Evolutionary conservation across 257 asterid genomes (phyloP), one percentile per base, ranked within the genome.

Genomic region (Phtheirospermum japonicum): DNA sequence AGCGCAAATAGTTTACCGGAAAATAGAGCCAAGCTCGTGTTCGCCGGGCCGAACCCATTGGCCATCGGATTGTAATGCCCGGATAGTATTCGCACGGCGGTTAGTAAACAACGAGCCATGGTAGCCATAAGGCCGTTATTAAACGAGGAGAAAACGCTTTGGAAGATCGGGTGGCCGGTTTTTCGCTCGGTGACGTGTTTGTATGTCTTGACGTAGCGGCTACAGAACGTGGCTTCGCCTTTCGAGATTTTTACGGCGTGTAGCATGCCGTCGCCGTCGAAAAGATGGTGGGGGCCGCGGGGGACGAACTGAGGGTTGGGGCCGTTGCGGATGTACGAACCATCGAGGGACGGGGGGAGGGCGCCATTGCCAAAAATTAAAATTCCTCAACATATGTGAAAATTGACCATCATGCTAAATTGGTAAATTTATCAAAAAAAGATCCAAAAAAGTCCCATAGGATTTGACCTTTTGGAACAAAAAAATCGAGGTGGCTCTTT

Each of bases 191-290:
- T 45, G 0, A 0, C 12, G 82, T 79, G 76, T 46, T 82, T 82
- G 46, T 82, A 69, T 6, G 88, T 84, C 59, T 68, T 40, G 8
- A 82, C 84, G 30, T n/a, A n/a, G n/a, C n/a, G n/a, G n/a, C n/a
- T n/a, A n/a, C n/a, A n/a, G n/a, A n/a, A n/a, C n/a, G n/a, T 69
- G 14, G 87, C 82, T 64, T 61, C 61, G 19, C 90, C 87, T 32
- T 43, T 8, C 1, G 76, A 69, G 33, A 84, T 84, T 57, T n/a
- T 78, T 30, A 83, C 57, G 9, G 73, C 63, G 48, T 81, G 90
- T 30, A 84, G 83, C 90, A 83, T 83, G 17, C 90, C 85, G 31
- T 83, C 90, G 1, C 90, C 90, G 9, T 83, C 85, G 1, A 74
- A 78, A 4, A 78, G 65, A 61, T 83, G 90, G 77, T 78, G 76